A percentile compares a stretch with the other conserved stretches of the same genome.
Evolutionary conservation across 2,329 filamentous ascomycete species (phyloP).

Genomic region (Colletotrichum viniferum): DNA sequence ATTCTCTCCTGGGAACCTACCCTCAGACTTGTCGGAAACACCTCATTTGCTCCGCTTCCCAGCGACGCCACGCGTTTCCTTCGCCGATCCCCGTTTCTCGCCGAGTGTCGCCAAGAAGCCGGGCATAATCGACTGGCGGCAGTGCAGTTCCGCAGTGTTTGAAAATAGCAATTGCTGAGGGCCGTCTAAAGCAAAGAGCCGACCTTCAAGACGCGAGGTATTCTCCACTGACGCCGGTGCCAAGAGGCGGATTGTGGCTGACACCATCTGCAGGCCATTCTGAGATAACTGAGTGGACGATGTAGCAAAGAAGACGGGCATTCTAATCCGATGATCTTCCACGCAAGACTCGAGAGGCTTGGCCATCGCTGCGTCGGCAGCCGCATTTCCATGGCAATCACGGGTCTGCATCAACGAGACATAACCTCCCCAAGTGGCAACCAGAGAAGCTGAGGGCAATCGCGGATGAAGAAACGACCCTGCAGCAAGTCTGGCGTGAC

Average conservation of each 20-base stretch:
- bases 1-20: neutral
- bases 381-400: neutral
- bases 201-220: neutral
- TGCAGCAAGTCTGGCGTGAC: neutral
- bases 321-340: neutral
- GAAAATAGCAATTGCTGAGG: neutral
- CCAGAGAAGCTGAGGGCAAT: neutral
- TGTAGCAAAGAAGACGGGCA: neutral
- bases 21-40: neutral
- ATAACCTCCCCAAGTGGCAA: fast-evolving
- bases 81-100: neutral
- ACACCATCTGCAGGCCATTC: neutral
- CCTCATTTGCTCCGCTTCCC: neutral
- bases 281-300: neutral
- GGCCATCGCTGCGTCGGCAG: neutral
- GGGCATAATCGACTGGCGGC: neutral
- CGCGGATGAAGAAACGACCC: neutral
- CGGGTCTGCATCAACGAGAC: neutral
- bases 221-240: neutral
- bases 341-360: neutral
- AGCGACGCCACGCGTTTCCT: neutral
- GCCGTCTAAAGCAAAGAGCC: neutral
- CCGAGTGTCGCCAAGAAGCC: neutral
- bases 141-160: neutral
- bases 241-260: slow-evolving; percentile 1